Conservation (phyloP, 805 yeast genomes). For the Candida adriatica region DNA sequence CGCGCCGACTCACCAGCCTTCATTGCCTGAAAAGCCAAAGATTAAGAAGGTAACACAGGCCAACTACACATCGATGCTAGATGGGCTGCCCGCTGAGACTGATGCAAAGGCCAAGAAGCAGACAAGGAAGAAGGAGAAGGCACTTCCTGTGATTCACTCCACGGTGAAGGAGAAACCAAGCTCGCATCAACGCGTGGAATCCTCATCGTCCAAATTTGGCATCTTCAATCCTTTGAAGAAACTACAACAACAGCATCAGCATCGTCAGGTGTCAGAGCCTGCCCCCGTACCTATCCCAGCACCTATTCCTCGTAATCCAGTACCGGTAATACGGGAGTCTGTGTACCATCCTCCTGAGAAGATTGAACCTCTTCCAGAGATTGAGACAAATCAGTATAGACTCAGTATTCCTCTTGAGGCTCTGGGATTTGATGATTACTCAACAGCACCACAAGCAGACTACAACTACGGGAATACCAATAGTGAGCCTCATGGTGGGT, state of each 20-base stretch:
- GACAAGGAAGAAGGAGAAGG: constrained; percentile 7
- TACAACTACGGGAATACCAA: constrained; percentile 1
- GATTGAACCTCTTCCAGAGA: constrained; percentile 18
- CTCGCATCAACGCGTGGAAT: constrained; percentile 4
- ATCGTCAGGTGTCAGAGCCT: constrained; percentile 8
- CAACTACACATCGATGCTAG: constrained; percentile 18
- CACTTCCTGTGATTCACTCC: constrained; percentile 5
- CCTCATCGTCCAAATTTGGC: constrained; percentile 8
- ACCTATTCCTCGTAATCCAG: constrained; percentile 3
- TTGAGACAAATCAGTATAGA: constrained; percentile 22
- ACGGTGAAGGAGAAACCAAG: constrained; percentile 1
- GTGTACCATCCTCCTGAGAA: constrained; percentile 17
- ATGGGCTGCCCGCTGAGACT: constrained; percentile 13
- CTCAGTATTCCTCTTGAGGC: constrained; percentile 21
- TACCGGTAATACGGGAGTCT: too few species aligned
- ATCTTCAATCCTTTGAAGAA: constrained; percentile 7
- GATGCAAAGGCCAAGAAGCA: constrained; percentile 2
- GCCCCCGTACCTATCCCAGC: constrained; percentile 2
- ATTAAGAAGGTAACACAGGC: constrained; percentile 16
- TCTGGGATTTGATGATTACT: constrained; percentile 13
- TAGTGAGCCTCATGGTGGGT: not conserved
- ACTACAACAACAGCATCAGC: constrained; percentile 1
- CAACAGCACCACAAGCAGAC: not conserved
- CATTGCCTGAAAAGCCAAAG: constrained; percentile 17
- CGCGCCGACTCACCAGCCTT: constrained; percentile 12